Base-by-base conservation (phyloP, 78 protist species). In the Goniomonas avonlea region DNA sequence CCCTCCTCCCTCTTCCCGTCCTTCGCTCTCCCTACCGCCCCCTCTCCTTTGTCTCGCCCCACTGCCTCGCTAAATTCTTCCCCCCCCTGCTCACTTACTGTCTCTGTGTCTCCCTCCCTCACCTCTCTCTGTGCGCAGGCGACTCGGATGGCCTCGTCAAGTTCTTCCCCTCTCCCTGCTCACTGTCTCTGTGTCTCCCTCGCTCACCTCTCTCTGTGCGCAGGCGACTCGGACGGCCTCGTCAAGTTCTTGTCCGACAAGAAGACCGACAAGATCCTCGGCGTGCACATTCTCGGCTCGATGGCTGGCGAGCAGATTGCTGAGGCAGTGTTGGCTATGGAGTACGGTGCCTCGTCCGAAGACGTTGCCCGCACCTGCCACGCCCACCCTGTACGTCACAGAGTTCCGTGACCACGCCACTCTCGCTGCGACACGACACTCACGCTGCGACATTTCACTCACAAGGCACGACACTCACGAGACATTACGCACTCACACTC, bases 361-460 rank as follows among this genome's bases (percentile, higher is more conserved):
- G 97, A 96, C 75, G 34, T 96, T 8, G 99, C 90, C 8, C 81
- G 96, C 34, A 91, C 95, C 27, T 95, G 96, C 88, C 99, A 96
- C 71, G 97, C 98, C 11, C 99, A 96, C 89, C 99, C 99, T 11
- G 61, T 55, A 5, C 18, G 61, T 5, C 61, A 9, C 25, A 9
- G 18, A n/a, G n/a, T n/a, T n/a, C n/a, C n/a, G n/a, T n/a, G n/a
- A n/a, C n/a, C n/a, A n/a, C n/a, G n/a, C n/a, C n/a, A n/a, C n/a
- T n/a, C n/a, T n/a, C n/a, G n/a, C n/a, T n/a, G n/a, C n/a, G n/a
- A n/a, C n/a, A n/a, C n/a, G n/a, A n/a, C n/a, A n/a, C n/a, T n/a
- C n/a, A n/a, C n/a, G n/a, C n/a, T n/a, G n/a, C n/a, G n/a, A n/a
- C n/a, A n/a, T n/a, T n/a, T n/a, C n/a, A n/a, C n/a, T n/a, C n/a